Conservation (phyloP, 2,329 filamentous ascomycete species). For the Fusarium subtropicale region DNA sequence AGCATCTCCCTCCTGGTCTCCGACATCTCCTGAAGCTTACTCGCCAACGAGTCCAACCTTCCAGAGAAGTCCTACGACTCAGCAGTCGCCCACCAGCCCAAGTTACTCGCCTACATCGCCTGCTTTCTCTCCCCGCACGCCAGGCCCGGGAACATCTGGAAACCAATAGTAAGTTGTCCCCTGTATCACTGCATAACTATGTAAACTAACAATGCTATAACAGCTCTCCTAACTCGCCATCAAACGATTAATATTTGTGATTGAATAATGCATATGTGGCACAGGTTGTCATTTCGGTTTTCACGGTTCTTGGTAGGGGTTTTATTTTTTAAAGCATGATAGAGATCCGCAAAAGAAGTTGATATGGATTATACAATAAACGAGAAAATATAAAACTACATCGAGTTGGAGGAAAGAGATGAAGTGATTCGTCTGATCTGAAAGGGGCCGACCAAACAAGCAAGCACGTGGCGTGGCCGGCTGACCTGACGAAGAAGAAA, state of each 20-base stretch:
- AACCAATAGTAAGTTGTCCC: slow-evolving; percentile 55
- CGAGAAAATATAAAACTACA: slow-evolving; percentile 33
- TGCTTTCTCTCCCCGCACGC: slow-evolving; percentile 60
- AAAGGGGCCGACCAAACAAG: slow-evolving; percentile 9
- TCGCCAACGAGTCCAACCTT: slow-evolving; percentile 73
- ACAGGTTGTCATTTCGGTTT: slow-evolving; percentile 49
- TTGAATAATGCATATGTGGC: slow-evolving; percentile 52
- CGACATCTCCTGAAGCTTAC: slow-evolving; percentile 75
- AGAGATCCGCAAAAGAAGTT: slow-evolving; percentile 48
- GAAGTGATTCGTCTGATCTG: slow-evolving; percentile 9
- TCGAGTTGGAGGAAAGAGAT: slow-evolving; percentile 11
- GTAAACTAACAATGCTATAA: slow-evolving; percentile 45
- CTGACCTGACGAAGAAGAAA: slow-evolving; percentile 17
- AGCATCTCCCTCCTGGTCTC: slow-evolving; percentile 81
- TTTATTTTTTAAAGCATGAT: slow-evolving; percentile 44
- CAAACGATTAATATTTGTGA: slow-evolving; percentile 55
- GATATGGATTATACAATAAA: slow-evolving; percentile 27
- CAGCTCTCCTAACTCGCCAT: slow-evolving; percentile 59
- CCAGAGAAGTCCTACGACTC: slow-evolving; percentile 65
- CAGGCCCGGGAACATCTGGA: slow-evolving; percentile 57
- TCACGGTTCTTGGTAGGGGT: slow-evolving; percentile 35
- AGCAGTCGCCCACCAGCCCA: slow-evolving; percentile 74
- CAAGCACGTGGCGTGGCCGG: slow-evolving; percentile 1
- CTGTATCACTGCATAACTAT: neutral
- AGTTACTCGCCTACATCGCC: slow-evolving; percentile 75